Conservation (phyloP, 2,329 filamentous ascomycete genomes). For the Drechslerella stenobrocha region DNA sequence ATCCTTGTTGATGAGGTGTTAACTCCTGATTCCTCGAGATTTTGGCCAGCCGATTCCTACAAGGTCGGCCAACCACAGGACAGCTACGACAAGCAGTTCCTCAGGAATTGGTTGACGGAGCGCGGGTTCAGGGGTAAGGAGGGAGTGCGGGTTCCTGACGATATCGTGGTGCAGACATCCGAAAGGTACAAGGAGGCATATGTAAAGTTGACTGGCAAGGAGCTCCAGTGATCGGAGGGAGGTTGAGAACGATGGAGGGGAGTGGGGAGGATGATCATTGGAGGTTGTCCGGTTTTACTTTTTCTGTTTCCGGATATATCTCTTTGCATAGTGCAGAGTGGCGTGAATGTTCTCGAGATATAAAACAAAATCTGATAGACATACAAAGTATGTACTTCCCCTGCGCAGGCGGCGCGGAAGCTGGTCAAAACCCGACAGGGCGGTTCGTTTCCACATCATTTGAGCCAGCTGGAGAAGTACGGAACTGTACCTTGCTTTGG, state of each 20-base stretch:
- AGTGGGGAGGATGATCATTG: conserved; percentile 6
- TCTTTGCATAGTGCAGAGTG: neutral
- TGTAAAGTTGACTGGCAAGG: conserved; percentile 65
- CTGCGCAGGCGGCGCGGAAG: neutral
- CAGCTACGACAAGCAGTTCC: conserved; percentile 85
- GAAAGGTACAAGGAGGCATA: conserved; percentile 77
- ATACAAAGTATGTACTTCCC: neutral
- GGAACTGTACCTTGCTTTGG: neutral
- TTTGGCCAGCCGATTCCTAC: conserved; percentile 79
- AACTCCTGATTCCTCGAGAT: conserved; percentile 80
- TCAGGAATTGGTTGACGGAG: conserved; percentile 78
- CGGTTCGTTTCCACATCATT: conserved; percentile 19
- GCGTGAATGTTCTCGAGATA: conserved; percentile 19
- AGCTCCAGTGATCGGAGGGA: conserved; percentile 17
- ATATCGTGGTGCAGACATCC: conserved; percentile 70
- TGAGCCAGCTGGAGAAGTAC: conserved; percentile 1
- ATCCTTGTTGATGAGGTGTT: conserved; percentile 82
- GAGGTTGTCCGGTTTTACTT: conserved; percentile 13
- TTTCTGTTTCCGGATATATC: neutral
- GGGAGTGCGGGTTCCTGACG: conserved; percentile 71
- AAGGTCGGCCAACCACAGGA: conserved; percentile 73
- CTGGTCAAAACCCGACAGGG: conserved; percentile 29
- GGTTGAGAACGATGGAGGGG: neutral
- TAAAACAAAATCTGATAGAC: conserved; percentile 45
- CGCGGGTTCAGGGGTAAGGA: conserved; percentile 75